Conservation (phyloP, 768 basidiomycete genomes). For the Lactarius quietus region DNA sequence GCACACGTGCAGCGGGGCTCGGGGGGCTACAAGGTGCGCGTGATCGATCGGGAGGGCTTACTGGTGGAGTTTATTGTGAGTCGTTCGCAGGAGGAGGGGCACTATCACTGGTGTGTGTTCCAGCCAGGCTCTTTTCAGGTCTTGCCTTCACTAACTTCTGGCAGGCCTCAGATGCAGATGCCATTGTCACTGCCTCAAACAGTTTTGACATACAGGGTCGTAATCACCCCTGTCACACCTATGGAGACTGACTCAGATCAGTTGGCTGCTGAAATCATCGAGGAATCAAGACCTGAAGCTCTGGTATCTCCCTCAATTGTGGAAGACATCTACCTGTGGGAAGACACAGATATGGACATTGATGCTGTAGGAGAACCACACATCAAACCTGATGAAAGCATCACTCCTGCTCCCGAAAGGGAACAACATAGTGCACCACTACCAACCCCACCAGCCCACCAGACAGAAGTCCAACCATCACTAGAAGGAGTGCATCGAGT, state of each 20-base stretch:
- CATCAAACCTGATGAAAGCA: neutral
- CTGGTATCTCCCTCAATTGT: neutral
- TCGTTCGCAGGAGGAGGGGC: conserved; percentile 51
- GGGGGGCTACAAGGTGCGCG: conserved; percentile 75
- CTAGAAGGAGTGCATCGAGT: conserved; percentile 98
- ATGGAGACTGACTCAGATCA: no score
- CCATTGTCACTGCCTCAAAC: conserved; percentile 92
- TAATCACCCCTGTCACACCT: no score
- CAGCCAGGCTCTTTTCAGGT: conserved; percentile 85
- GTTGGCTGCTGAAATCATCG: neutral
- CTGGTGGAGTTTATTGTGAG: conserved; percentile 53
- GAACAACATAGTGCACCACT: conserved; percentile 2
- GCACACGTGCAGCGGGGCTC: conserved; percentile 90
- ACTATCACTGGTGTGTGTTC: conserved; percentile 68
- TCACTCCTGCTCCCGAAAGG: neutral
- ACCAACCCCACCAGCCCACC: neutral
- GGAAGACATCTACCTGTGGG: no score
- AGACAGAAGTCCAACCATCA: conserved; percentile 36
- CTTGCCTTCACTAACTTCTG: conserved; percentile 98
- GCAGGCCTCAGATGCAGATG: conserved; percentile 85
- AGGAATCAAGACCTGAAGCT: conserved; percentile 3
- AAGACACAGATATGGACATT: conserved; percentile 13
- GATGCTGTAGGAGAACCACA: conserved; percentile 7
- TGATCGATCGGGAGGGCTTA: conserved; percentile 60
- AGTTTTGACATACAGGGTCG: conserved; percentile 96